Conservation (phyloP, 768 basidiomycete genomes). For the Lactarius hatsudake region DNA sequence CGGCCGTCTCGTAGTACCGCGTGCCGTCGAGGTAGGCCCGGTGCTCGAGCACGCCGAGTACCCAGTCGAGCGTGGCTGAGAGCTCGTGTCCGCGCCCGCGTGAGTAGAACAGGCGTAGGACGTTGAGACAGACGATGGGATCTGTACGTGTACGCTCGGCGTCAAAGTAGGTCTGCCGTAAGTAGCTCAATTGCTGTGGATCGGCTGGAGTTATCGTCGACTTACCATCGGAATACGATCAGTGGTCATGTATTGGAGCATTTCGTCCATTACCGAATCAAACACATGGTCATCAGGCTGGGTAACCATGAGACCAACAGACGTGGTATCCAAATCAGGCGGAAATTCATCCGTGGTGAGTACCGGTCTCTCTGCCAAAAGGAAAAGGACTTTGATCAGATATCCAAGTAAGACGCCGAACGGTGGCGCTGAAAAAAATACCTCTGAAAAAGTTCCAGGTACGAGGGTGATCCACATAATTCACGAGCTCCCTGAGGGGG, state of each 20-base stretch:
- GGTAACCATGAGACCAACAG: constrained; percentile 48
- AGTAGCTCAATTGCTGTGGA: not conserved
- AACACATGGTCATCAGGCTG: constrained; percentile 35
- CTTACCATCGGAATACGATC: constrained; percentile 46
- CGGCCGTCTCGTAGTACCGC: constrained; percentile 51
- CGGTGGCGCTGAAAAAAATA: constrained; percentile 35
- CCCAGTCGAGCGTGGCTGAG: constrained; percentile 45
- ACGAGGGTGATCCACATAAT: constrained; percentile 38
- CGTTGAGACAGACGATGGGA: constrained; percentile 52
- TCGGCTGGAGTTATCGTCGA: not conserved
- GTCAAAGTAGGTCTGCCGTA: constrained; percentile 51
- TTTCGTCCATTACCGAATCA: constrained; percentile 52
- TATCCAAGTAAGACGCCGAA: constrained; percentile 31
- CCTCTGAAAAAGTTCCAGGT: constrained; percentile 59
- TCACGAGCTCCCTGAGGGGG: constrained; percentile 41
- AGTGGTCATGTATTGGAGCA: constrained; percentile 47
- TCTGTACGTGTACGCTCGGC: constrained; percentile 49
- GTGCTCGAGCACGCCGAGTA: constrained; percentile 47
- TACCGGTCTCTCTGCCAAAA: constrained; percentile 34
- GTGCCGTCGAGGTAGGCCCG: constrained; percentile 56
- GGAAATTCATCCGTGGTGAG: constrained; percentile 51
- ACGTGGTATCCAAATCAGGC: constrained; percentile 57
- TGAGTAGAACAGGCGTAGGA: constrained; percentile 48
- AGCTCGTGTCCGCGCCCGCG: constrained; percentile 49
- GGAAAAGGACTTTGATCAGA: not conserved